These are phyloP conservation scores for Pugionium cornutum DNA, from an alignment of 345 rosid genomes.

Conservation along the genomic window DNA sequence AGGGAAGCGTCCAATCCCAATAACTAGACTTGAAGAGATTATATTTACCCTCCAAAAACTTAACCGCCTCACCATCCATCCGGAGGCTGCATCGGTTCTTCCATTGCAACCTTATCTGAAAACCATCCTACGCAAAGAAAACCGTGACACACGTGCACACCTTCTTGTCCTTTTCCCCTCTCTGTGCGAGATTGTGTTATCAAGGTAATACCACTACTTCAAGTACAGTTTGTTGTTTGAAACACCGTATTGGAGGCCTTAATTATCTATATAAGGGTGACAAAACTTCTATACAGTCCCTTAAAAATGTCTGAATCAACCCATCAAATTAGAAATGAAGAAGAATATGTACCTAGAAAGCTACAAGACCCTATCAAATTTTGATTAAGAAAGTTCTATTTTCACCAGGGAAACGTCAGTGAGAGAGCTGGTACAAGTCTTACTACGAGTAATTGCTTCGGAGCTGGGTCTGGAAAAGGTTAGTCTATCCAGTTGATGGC, in stretches of 20 bases:
- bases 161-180: slow-evolving; percentile 83
- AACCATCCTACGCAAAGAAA: slow-evolving; percentile 47
- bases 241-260: slow-evolving; percentile 11
- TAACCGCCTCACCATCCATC: slow-evolving; percentile 57
- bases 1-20: slow-evolving; percentile 74
- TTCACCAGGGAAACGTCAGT: slow-evolving; percentile 74
- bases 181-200: slow-evolving; percentile 80
- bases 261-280: slow-evolving; percentile 7
- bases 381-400: slow-evolving; percentile 9
- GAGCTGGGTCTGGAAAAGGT: slow-evolving; percentile 71
- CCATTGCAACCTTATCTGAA: slow-evolving; percentile 60
- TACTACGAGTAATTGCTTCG: slow-evolving; percentile 60
- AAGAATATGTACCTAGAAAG: slow-evolving; percentile 14
- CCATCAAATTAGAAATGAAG: not conserved
- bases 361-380: not conserved
- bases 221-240: not conserved
- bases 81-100: slow-evolving; percentile 67
- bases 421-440: slow-evolving; percentile 71
- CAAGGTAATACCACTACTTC: slow-evolving; percentile 55
- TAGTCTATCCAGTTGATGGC: slow-evolving; percentile 36
- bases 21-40: slow-evolving; percentile 81
- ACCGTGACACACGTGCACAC: slow-evolving; percentile 53
- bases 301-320: not conserved
- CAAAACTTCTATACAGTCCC: not conserved
- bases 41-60: slow-evolving; percentile 65